A percentile compares a stretch with the other conserved stretches of the same genome.
Conservation (phyloP, 371 early-diverging fungal genomes). For the Funneliformis caledonium region DNA sequence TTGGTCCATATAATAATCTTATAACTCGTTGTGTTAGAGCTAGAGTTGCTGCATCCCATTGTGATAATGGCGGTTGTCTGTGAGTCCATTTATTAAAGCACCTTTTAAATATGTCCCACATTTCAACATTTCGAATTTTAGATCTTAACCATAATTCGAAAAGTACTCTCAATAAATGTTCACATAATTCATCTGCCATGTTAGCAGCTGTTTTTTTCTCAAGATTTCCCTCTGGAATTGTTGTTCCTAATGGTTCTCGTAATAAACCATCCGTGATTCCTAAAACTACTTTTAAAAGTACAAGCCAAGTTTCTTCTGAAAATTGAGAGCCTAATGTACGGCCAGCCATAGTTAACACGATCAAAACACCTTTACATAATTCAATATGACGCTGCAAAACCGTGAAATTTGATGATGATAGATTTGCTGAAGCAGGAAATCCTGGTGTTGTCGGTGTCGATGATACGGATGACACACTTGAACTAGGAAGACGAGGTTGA, state of each 20-base stretch:
- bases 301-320: slow-evolving; percentile 75
- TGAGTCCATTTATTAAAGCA: slow-evolving; percentile 57
- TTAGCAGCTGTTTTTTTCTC: slow-evolving; percentile 10
- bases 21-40: slow-evolving; percentile 63
- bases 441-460: slow-evolving; percentile 36
- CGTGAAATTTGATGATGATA: slow-evolving; percentile 12
- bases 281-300: slow-evolving; percentile 73
- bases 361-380: slow-evolving; percentile 74
- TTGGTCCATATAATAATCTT: slow-evolving; percentile 64
- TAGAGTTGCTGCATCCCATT: slow-evolving; percentile 55
- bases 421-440: slow-evolving; percentile 26
- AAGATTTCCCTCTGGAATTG: slow-evolving; percentile 1
- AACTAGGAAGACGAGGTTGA: slow-evolving; percentile 54
- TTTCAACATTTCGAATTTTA: slow-evolving; percentile 61
- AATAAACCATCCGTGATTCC: slow-evolving; percentile 74
- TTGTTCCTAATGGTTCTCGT: slow-evolving; percentile 55
- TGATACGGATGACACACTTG: slow-evolving; percentile 4
- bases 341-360: slow-evolving; percentile 66
- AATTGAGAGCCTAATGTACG: slow-evolving; percentile 61
- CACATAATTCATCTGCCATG: slow-evolving; percentile 78
- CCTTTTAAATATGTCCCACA: slow-evolving; percentile 49
- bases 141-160: slow-evolving; percentile 81
- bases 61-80: slow-evolving; percentile 49
- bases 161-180: slow-evolving; percentile 68
- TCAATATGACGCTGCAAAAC: slow-evolving; percentile 64